Conservation (phyloP, 192 early-diverging fungal species). For the Umbelopsis vinacea region DNA sequence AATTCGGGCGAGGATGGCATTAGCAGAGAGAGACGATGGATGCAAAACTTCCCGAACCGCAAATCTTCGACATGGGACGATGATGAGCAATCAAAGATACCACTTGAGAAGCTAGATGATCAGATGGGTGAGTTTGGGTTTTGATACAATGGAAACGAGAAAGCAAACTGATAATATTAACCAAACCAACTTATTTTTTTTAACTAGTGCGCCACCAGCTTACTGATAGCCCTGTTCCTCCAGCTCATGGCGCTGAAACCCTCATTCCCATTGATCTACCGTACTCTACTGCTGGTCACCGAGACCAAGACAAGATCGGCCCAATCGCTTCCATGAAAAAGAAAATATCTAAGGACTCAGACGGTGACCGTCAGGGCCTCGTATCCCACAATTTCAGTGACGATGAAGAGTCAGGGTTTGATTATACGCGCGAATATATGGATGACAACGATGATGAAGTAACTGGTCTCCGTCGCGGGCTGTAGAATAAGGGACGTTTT, state of each 20-base stretch:
- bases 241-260: neutral
- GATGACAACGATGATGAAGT: neutral
- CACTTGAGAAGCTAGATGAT: neutral
- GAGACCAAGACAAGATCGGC: conserved; percentile 9
- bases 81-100: neutral
- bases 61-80: neutral
- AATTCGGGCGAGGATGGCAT: conserved; percentile 11
- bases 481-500: neutral
- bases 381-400: neutral
- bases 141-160: too few species aligned
- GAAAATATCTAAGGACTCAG: neutral
- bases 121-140: neutral
- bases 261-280: conserved; percentile 4
- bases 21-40: conserved; percentile 1
- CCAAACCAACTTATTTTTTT: neutral
- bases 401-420: neutral
- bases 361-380: conserved; percentile 1
- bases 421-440: neutral
- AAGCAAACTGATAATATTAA: neutral
- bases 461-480: neutral
- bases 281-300: neutral
- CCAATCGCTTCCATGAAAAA: neutral
- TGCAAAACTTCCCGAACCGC: conserved; percentile 4
- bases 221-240: conserved; percentile 1
- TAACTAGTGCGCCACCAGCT: neutral